Base-by-base conservation (phyloP, 2,329 filamentous ascomycete species). In the Ambrosiella cleistominuta region DNA sequence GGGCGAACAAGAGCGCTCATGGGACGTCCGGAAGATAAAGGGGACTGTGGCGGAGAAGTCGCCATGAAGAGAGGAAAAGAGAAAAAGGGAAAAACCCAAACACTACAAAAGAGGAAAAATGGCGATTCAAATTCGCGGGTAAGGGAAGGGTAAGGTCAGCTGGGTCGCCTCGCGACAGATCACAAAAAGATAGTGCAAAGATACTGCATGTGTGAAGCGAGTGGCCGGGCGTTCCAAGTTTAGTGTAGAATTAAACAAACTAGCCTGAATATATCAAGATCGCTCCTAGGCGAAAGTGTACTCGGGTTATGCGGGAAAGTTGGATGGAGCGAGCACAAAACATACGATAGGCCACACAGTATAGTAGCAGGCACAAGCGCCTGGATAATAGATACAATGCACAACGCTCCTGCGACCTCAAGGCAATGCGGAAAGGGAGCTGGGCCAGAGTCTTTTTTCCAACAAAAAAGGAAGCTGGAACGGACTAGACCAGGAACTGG, bases 1-100 rank as follows among this genome's bases (percentile, higher is more conserved):
- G 86, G 78, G 66, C 85, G 82, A 66, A 89, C 80, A 75, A 94
- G 83, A 68, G 81, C 83, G 74, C 87, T 94, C 76, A 88, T 75
- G 57, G 89, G 88, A 70, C 88, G 80, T 70, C 81, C 79, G 63
- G 77, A 73, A 63, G 78, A 73, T 61, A 71, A 71, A 67, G 76
- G 84, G 68, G 85, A 88, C 61, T 73, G 76, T 68, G 85, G 85
- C 70, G 83, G 84, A 69, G 84, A 86, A 69, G 75, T 76, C 66
- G 81, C 79, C 82, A 86, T 86, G 52, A 17, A 52, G 38, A 39
- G 42, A 54, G 27, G 12, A 58, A 45, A 54, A 58, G 50, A 53
- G 19, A 44, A 58, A 54, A 42, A 42, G 17, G 35, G 27, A 57
- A 50, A 58, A n/a, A 54, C 19, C 27, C 19, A 15, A 38, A 57